Evolutionary conservation across 2,329 filamentous ascomycete species (phyloP).

Genomic region (Aspergillus hortae): DNA sequence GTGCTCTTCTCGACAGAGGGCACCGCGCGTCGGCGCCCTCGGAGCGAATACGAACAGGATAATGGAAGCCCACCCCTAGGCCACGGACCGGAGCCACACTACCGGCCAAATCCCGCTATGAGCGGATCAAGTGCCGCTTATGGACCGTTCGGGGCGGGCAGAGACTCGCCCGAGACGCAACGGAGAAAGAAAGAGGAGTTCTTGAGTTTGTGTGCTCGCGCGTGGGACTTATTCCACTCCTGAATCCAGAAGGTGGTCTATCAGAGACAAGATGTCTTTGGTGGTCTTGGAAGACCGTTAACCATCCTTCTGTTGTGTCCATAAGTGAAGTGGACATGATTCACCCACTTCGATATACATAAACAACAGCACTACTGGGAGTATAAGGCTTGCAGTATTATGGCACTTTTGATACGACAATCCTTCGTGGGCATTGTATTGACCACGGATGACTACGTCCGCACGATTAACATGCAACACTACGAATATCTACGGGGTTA

Average conservation of each 20-base stretch:
- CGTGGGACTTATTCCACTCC: conserved; percentile 97
- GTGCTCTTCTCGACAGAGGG: conserved; percentile 24
- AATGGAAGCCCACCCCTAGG: conserved; percentile 82
- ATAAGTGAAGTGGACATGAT: too few relatives aligned
- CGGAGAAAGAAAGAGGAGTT: conserved; percentile 91
- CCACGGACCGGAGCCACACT: conserved; percentile 58
- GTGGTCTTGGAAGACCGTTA: too few relatives aligned
- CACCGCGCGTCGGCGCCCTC: conserved; percentile 63
- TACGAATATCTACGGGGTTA: conserved; percentile 20
- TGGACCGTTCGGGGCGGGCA: conserved; percentile 74
- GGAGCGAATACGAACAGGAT: conserved; percentile 87
- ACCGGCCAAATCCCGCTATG: conserved; percentile 36
- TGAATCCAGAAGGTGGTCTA: conserved; percentile 40
- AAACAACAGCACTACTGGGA: too few relatives aligned
- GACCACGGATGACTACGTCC: background rate
- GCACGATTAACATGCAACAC: conserved; percentile 19
- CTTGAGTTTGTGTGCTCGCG: conserved; percentile 75
- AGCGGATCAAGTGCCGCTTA: conserved; percentile 35
- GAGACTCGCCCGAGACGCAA: conserved; percentile 79
- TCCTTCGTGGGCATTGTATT: background rate
- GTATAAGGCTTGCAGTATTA: too few relatives aligned
- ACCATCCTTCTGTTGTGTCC: too few relatives aligned
- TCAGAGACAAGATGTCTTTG: background rate
- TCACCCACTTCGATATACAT: too few relatives aligned
- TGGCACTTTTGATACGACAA: background rate